Evolutionary conservation across 2,329 filamentous ascomycete genomes (phyloP).

Genomic region (Ophiostoma perfectum): DNA sequence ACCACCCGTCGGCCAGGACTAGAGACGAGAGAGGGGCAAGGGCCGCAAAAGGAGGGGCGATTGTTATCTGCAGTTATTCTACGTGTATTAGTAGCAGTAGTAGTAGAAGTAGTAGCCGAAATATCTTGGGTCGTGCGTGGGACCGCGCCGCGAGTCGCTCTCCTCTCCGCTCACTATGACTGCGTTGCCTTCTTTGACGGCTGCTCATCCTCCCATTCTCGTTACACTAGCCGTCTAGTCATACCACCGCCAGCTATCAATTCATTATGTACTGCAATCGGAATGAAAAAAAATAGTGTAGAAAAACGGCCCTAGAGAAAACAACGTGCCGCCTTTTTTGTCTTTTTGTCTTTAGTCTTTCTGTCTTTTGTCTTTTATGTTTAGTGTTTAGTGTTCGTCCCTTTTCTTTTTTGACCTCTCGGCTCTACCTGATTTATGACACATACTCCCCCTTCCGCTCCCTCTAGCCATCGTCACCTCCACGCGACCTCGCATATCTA

Average conservation of each 20-base stretch:
- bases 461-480: slow-evolving; percentile 16
- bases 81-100: neutral
- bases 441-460: slow-evolving; percentile 7
- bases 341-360: slow-evolving; percentile 3
- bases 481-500: slow-evolving; percentile 15
- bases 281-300: slow-evolving; percentile 15
- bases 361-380: neutral
- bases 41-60: slow-evolving; percentile 16
- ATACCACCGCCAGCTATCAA: slow-evolving; percentile 14
- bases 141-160: slow-evolving; percentile 1
- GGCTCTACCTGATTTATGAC: neutral
- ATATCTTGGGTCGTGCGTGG: neutral
- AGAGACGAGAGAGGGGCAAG: slow-evolving; percentile 17
- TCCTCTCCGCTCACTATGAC: neutral
- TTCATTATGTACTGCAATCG: slow-evolving; percentile 3
- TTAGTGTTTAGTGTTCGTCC: slow-evolving; percentile 13
- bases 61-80: slow-evolving; percentile 4
- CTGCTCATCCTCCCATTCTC: neutral
- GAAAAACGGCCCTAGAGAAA: slow-evolving; percentile 21
- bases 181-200: neutral
- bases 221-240: slow-evolving; percentile 13
- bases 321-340: slow-evolving; percentile 20
- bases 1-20: neutral
- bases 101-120: neutral
- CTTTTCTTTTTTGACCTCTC: slow-evolving; percentile 2